Conservation (phyloP, 1,139 yeast species). For the Candida freyschussii region DNA sequence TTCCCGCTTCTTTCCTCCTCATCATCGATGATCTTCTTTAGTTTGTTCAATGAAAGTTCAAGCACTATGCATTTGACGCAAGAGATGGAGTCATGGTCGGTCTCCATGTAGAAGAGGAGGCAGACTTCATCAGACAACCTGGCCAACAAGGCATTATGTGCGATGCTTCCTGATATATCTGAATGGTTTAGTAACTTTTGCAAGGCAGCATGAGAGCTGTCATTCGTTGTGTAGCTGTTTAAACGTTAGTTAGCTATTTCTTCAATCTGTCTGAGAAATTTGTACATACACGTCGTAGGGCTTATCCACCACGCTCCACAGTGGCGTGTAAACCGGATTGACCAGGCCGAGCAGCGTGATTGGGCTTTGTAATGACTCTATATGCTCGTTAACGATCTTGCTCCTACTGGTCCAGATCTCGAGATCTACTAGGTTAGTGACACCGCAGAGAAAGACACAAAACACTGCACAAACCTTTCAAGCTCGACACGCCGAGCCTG, state of each 20-base stretch:
- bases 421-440: slow-evolving; percentile 12
- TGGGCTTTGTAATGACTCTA: slow-evolving; percentile 6
- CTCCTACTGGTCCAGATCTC: slow-evolving; percentile 25
- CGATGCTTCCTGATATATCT: slow-evolving; percentile 6
- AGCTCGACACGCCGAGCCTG: neutral
- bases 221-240: slow-evolving; percentile 17
- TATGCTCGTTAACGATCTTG: slow-evolving; percentile 21
- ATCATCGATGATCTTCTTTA: slow-evolving; percentile 9
- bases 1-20: slow-evolving; percentile 3
- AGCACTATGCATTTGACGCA: slow-evolving; percentile 19
- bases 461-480: slow-evolving; percentile 9
- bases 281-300: slow-evolving; percentile 24
- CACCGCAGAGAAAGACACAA: neutral
- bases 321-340: slow-evolving; percentile 20
- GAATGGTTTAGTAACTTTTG: slow-evolving; percentile 18
- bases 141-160: slow-evolving; percentile 16
- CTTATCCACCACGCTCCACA: slow-evolving; percentile 25
- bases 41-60: slow-evolving; percentile 12
- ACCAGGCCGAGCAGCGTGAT: slow-evolving; percentile 17
- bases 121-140: slow-evolving; percentile 10
- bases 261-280: too few relatives aligned
- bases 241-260: slow-evolving; percentile 3
- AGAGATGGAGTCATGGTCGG: slow-evolving; percentile 3
- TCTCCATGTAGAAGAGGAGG: slow-evolving; percentile 21
- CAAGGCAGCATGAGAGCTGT: slow-evolving; percentile 10